Percentiles rank a stretch among this genome's conserved stretches.
Conservation (phyloP, 73 alveolate species). For the Paraurostyla sp. region DNA sequence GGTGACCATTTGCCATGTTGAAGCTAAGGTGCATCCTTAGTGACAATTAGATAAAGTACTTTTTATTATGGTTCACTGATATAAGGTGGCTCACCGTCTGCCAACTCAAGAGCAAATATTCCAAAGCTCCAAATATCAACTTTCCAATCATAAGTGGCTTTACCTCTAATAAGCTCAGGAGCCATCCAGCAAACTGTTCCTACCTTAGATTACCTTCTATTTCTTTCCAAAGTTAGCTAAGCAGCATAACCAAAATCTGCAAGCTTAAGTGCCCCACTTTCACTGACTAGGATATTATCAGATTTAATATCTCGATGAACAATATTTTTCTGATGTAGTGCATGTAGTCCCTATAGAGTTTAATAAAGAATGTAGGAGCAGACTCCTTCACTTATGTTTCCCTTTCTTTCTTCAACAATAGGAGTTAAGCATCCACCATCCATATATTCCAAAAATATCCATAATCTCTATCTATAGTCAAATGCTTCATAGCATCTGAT, state of each 20-base stretch:
- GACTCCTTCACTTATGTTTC: conserved; percentile 20
- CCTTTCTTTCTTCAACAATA: conserved; percentile 34
- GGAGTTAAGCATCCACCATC: conserved; percentile 66
- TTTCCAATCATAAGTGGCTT: conserved; percentile 53
- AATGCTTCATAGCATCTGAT: conserved; percentile 56
- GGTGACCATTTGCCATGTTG: conserved; percentile 54
- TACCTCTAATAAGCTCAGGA: conserved; percentile 77
- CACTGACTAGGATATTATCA: conserved; percentile 62
- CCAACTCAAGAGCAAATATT: conserved; percentile 74
- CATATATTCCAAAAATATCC: conserved; percentile 66
- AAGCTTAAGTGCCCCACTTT: conserved; percentile 68
- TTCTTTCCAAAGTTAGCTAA: conserved; percentile 48
- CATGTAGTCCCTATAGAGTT: conserved; percentile 17
- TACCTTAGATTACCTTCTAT: conserved; percentile 38
- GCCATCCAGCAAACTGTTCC: conserved; percentile 87
- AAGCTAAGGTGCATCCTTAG: conserved; percentile 64
- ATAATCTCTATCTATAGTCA: conserved; percentile 25
- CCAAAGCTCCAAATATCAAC: conserved; percentile 85
- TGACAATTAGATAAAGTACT: conserved; percentile 71
- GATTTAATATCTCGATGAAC: conserved; percentile 74
- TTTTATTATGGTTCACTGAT: conserved; percentile 55
- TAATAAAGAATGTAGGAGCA: conserved; percentile 53
- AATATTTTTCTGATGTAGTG: conserved; percentile 44
- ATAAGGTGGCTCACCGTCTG: conserved; percentile 78
- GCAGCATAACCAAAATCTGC: conserved; percentile 83